phyloP scores from a whole-genome alignment of 108 stramenopile genomes.

The Nitzschia inconspicua region DNA sequence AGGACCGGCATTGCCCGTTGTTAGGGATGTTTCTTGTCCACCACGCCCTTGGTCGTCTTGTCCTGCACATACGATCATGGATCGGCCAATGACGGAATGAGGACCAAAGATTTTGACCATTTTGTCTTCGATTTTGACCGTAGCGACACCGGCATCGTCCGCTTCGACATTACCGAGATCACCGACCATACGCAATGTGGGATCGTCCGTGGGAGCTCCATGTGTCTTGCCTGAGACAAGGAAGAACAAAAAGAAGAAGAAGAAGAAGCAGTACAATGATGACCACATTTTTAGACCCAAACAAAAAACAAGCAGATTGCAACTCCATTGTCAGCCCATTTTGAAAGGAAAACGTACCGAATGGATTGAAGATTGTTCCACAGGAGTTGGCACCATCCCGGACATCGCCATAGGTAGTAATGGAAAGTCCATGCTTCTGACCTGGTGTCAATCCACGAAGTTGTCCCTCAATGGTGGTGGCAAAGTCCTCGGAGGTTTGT shows the following conservation, averaged over 20 bases:
- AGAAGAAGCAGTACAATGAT: neutral
- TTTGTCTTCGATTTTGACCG: slow-evolving; percentile 71
- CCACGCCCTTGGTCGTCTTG: slow-evolving; percentile 91
- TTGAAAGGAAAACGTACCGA: slow-evolving; percentile 77
- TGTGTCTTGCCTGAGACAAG: slow-evolving; percentile 57
- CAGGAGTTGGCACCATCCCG: slow-evolving; percentile 60
- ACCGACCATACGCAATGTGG: slow-evolving; percentile 78
- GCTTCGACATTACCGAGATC: slow-evolving; percentile 80
- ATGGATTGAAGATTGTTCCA: slow-evolving; percentile 92
- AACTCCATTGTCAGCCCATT: too few relatives aligned
- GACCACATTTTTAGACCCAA: too few relatives aligned
- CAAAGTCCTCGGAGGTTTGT: slow-evolving; percentile 70
- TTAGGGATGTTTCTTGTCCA: slow-evolving; percentile 83
- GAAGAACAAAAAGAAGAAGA: neutral
- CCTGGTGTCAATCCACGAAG: slow-evolving; percentile 83
- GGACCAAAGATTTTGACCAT: slow-evolving; percentile 89
- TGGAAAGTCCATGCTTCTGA: slow-evolving; percentile 80
- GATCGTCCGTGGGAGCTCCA: slow-evolving; percentile 84
- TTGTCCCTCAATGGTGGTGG: slow-evolving; percentile 60
- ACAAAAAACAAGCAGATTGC: too few relatives aligned
- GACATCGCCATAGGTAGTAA: slow-evolving; percentile 85
- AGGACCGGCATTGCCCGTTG: slow-evolving; percentile 90
- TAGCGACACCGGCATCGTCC: slow-evolving; percentile 60
- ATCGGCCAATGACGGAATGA: slow-evolving; percentile 90
- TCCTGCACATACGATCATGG: slow-evolving; percentile 81